A percentile compares a stretch with the other conserved stretches of the same genome.
These are phyloP conservation scores for Eucalyptus pauciflora DNA, from an alignment of 345 rosid genomes.

Conservation along the genomic window DNA sequence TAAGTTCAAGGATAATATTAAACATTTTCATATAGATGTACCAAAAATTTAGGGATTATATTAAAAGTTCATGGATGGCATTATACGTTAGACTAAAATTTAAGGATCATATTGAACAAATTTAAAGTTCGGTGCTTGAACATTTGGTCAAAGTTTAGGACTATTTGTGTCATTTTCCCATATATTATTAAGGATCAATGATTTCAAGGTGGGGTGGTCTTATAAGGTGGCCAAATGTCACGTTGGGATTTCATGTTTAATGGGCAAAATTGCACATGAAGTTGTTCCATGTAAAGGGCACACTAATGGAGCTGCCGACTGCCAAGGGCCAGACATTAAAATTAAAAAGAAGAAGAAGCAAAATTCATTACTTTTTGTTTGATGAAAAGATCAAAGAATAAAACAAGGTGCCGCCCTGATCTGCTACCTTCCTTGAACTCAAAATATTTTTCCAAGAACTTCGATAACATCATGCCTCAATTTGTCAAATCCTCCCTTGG, in stretches of 20 bases:
- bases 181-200: not conserved
- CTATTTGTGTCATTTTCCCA: too few species aligned
- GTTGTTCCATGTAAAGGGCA: not conserved
- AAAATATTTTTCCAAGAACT: not conserved
- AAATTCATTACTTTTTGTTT: not conserved
- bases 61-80: too few species aligned
- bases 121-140: fast-evolving
- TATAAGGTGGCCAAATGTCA: not conserved
- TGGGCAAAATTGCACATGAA: not conserved
- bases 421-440: not conserved
- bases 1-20: not conserved
- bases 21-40: not conserved
- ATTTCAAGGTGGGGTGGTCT: not conserved
- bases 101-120: too few species aligned
- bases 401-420: not conserved
- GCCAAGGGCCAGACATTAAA: not conserved
- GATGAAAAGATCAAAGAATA: not conserved
- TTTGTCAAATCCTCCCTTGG: not conserved
- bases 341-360: not conserved
- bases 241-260: not conserved
- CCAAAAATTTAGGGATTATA: fast-evolving
- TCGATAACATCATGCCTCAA: not conserved
- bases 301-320: not conserved
- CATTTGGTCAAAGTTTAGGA: too few species aligned
- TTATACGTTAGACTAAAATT: too few species aligned